Evolutionary conservation across 1,284 basidiomycete species (phyloP).

Genomic region (Marasmius sp.): DNA sequence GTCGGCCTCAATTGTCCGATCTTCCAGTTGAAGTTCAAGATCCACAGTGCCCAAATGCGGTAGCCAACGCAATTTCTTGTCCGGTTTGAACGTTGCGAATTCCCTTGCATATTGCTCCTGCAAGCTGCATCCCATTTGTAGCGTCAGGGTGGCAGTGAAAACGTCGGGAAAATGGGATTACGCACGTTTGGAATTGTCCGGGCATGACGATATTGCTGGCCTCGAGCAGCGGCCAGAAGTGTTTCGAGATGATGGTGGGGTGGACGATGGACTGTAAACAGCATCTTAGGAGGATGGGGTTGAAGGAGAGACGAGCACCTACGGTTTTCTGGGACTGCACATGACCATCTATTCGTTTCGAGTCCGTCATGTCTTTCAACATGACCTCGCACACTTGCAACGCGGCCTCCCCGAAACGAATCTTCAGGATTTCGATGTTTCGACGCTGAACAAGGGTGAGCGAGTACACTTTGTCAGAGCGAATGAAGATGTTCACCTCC

Average conservation of each 20-base stretch:
- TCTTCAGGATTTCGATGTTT: slow-evolving; percentile 90
- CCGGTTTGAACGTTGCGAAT: slow-evolving; percentile 82
- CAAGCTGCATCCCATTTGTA: slow-evolving; percentile 41
- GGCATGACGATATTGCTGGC: slow-evolving; percentile 76
- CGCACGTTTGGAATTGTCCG: slow-evolving; percentile 77
- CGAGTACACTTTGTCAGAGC: neutral
- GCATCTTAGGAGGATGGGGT: neutral
- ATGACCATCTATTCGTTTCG: slow-evolving; percentile 81
- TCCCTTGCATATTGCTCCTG: slow-evolving; percentile 77
- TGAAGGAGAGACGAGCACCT: slow-evolving; percentile 22
- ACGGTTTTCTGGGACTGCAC: slow-evolving; percentile 76
- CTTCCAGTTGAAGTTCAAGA: slow-evolving; percentile 77
- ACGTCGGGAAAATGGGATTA: slow-evolving; percentile 8
- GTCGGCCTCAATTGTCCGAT: slow-evolving; percentile 73
- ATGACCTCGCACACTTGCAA: slow-evolving; percentile 95
- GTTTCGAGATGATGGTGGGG: slow-evolving; percentile 86
- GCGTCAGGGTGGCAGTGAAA: neutral
- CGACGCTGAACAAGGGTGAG: slow-evolving; percentile 55
- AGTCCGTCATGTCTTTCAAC: slow-evolving; percentile 94
- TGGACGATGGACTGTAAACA: slow-evolving; percentile 66
- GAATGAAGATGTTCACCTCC: slow-evolving; percentile 56
- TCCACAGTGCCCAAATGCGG: slow-evolving; percentile 83
- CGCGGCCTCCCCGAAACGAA: slow-evolving; percentile 88
- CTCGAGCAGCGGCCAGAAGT: slow-evolving; percentile 91
- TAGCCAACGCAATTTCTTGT: slow-evolving; percentile 86